These are phyloP conservation scores for Neonectria coccinea DNA, from an alignment of 2,329 filamentous ascomycete genomes.

Conservation along the genomic window DNA sequence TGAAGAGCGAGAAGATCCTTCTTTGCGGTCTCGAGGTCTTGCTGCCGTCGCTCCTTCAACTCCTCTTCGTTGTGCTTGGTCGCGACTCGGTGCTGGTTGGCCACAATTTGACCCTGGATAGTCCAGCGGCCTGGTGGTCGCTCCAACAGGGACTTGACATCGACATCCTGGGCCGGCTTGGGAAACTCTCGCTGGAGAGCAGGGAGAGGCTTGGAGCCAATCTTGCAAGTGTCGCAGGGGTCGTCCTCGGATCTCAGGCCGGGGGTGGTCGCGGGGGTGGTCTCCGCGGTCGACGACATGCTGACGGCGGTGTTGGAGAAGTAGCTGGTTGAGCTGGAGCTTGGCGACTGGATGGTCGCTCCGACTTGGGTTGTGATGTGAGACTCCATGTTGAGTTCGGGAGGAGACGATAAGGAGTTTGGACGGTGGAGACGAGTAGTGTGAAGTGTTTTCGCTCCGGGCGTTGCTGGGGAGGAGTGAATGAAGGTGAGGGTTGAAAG, in stretches of 20 bases:
- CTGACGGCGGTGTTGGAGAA: constrained; percentile 32
- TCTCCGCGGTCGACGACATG: constrained; percentile 40
- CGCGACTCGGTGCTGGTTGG: constrained; percentile 47
- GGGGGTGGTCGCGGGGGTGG: constrained; percentile 40
- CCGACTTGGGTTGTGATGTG: constrained; percentile 26
- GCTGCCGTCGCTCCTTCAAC: constrained; percentile 51
- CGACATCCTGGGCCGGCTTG: constrained; percentile 54
- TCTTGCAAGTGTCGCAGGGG: constrained; percentile 26
- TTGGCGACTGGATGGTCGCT: constrained; percentile 31
- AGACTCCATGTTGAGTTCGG: constrained; percentile 19
- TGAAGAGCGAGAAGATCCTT: constrained; percentile 57
- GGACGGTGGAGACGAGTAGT: background rate
- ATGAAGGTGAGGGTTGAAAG: background rate
- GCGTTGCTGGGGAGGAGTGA: background rate
- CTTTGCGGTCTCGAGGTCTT: constrained; percentile 61
- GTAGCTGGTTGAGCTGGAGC: constrained; percentile 34
- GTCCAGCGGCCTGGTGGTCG: constrained; percentile 58
- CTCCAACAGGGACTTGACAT: constrained; percentile 57
- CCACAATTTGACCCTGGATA: constrained; percentile 52
- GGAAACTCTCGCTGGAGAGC: constrained; percentile 54
- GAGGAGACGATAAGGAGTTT: background rate
- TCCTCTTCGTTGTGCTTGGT: constrained; percentile 37
- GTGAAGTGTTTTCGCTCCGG: background rate
- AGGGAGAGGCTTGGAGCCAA: constrained; percentile 49
- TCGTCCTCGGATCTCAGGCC: constrained; percentile 34